Percentiles rank a stretch among this genome's conserved stretches.
Conservation (phyloP, 148 eudicot species). For the Bassia scoparia region DNA sequence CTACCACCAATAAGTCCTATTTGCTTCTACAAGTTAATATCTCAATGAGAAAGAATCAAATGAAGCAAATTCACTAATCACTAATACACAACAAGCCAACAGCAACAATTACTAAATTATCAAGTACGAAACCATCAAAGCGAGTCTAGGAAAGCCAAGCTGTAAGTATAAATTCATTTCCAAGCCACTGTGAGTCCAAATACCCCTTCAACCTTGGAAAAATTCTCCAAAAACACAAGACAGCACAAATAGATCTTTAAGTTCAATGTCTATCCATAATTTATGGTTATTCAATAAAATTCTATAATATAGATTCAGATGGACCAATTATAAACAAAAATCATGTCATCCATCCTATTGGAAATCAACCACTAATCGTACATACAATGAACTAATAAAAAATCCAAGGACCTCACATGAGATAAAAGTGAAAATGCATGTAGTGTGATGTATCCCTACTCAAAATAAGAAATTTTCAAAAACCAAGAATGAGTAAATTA, state of each 20-base stretch:
- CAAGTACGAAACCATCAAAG: neutral
- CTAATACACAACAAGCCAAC: neutral
- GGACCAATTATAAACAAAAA: no score
- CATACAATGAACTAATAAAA: no score
- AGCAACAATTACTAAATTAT: neutral
- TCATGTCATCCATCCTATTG: no score
- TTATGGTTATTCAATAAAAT: neutral
- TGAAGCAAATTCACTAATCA: neutral
- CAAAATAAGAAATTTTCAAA: no score
- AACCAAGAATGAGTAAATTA: no score
- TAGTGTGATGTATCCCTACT: neutral
- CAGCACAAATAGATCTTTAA: neutral
- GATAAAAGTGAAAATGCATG: no score
- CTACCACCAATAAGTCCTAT: neutral
- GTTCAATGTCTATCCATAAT: neutral
- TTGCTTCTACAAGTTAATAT: slow-evolving; percentile 5
- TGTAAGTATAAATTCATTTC: no score
- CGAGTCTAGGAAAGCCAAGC: neutral
- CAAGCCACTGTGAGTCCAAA: neutral
- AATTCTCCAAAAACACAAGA: neutral
- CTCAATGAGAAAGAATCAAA: no score
- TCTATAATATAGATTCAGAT: no score
- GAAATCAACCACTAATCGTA: no score
- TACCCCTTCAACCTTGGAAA: neutral
- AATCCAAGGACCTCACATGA: no score